Percentiles rank a stretch among this genome's conserved stretches.
These are phyloP conservation scores for Chaetomium strumarium DNA, from an alignment of 2,329 filamentous ascomycete species.

Conservation along the genomic window DNA sequence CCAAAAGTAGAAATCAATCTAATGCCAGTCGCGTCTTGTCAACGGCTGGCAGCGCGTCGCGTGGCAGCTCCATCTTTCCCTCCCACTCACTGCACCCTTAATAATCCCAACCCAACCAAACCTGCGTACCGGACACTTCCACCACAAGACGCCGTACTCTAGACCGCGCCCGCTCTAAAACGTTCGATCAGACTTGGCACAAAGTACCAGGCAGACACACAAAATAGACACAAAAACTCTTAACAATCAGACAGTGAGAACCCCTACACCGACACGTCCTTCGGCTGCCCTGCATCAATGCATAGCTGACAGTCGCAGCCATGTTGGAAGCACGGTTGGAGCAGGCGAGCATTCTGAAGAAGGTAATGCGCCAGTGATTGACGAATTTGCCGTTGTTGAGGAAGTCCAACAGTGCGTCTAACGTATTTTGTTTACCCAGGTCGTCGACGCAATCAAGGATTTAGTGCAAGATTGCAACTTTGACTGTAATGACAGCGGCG, in stretches of 20 bases:
- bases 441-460: constrained; percentile 98
- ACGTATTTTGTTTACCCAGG: constrained; percentile 44
- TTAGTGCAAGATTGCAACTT: constrained; percentile 99
- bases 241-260: constrained; percentile 5
- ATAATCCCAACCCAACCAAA: constrained; percentile 5
- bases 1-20: constrained; percentile 22
- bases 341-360: constrained; percentile 91
- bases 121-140: neutral
- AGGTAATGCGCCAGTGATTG: constrained; percentile 54
- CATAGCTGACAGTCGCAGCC: constrained; percentile 17
- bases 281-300: neutral
- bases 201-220: too few relatives aligned
- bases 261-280: neutral
- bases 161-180: neutral
- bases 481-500: constrained; percentile 99
- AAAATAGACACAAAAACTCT: too few relatives aligned
- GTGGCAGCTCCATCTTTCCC: constrained; percentile 17
- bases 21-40: constrained; percentile 22
- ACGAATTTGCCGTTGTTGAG: neutral
- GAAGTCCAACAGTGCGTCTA: neutral
- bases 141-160: neutral
- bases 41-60: constrained; percentile 16
- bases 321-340: constrained; percentile 89
- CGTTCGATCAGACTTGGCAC: too few relatives aligned
- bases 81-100: constrained; percentile 14